Evolutionary conservation across 108 stramenopile species (phyloP), one percentile per base, ranked within the genome.

Genomic region (Skeletonema tropicum): DNA sequence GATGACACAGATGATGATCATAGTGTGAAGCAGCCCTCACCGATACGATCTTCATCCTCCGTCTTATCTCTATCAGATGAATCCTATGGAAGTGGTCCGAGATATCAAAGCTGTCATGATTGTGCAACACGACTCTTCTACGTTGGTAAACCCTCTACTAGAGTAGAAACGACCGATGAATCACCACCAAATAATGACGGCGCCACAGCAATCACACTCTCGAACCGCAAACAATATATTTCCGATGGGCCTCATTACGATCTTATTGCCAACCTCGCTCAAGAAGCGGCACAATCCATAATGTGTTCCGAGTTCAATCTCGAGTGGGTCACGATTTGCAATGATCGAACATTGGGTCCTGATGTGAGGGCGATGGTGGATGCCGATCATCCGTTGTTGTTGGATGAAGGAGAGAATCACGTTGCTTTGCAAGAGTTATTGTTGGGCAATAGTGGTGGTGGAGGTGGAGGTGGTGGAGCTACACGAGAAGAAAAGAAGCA

Each of bases 241-340:
- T 79, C 89, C 26, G 88, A 91, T 65, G 93, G 93, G 19, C 66
- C 66, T 60, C 86, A 90, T 76, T 94, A 90, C 79, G 93, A 94
- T 57, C 79, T 68, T 32, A 64, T 94, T 8, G 71, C 84, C 31
- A 69, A 81, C 10, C 63, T 89, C 5, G 86, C 88, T 58, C 89
- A 90, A 69, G 87, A 92, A 62, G 81, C 85, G 39, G 88, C 93
- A 10, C 88, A 90, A 33, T 82, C 86, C 14, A 30, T 77, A 42
- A 94, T 94, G 91, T 55, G 74, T n/a, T 19, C 71, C 19, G 87
- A 88, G 29, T 87, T 80, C 10, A 36, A 76, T 6, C 63, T 94
- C 46, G 80, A 88, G 70, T 94, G 91, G 90, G 77, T 90, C 1
- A 83, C 83, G 7, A 49, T 93, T 19, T 79, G 80, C 38, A 87